Evolutionary conservation across 2,329 filamentous ascomycete genomes (phyloP).

Genomic region (Neopestalotiopsis sp.): DNA sequence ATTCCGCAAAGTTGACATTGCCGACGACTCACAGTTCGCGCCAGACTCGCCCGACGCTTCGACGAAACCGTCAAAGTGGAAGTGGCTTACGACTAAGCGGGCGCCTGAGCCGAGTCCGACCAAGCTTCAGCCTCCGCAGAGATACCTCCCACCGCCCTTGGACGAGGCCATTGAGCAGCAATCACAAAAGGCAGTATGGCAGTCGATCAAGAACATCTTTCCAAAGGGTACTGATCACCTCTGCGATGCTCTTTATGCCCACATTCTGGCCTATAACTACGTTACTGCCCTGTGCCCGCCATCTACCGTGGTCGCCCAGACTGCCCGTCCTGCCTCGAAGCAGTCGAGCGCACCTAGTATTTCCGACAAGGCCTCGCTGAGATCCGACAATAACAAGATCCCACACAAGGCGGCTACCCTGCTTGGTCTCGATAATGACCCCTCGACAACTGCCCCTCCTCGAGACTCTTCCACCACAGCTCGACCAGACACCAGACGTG

Average conservation of each 20-base stretch:
- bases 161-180: background rate
- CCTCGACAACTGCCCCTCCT: slow-evolving; percentile 24
- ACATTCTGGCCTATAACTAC: slow-evolving; percentile 66
- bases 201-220: slow-evolving; percentile 57
- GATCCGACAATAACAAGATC: slow-evolving; percentile 30
- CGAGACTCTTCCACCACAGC: slow-evolving; percentile 24
- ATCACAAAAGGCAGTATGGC: slow-evolving; percentile 41
- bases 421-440: slow-evolving; percentile 49
- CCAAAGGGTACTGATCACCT: slow-evolving; percentile 57
- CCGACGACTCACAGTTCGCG: slow-evolving; percentile 26
- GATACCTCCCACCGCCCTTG: slow-evolving; percentile 19
- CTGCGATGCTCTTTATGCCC: slow-evolving; percentile 64
- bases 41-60: slow-evolving; percentile 19
- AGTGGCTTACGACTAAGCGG: slow-evolving; percentile 30
- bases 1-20: slow-evolving; percentile 36
- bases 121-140: slow-evolving; percentile 21
- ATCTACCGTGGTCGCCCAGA: slow-evolving; percentile 23
- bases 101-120: slow-evolving; percentile 17
- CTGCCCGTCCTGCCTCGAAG: slow-evolving; percentile 26
- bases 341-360: slow-evolving; percentile 25
- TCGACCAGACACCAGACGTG: slow-evolving; percentile 25
- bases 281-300: slow-evolving; percentile 45
- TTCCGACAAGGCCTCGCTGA: slow-evolving; percentile 17
- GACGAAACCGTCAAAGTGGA: slow-evolving; percentile 32
- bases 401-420: slow-evolving; percentile 55